Evolutionary conservation across 768 basidiomycete genomes (phyloP), one percentile per base, ranked within the genome.

Genomic region (Suillus spraguei): DNA sequence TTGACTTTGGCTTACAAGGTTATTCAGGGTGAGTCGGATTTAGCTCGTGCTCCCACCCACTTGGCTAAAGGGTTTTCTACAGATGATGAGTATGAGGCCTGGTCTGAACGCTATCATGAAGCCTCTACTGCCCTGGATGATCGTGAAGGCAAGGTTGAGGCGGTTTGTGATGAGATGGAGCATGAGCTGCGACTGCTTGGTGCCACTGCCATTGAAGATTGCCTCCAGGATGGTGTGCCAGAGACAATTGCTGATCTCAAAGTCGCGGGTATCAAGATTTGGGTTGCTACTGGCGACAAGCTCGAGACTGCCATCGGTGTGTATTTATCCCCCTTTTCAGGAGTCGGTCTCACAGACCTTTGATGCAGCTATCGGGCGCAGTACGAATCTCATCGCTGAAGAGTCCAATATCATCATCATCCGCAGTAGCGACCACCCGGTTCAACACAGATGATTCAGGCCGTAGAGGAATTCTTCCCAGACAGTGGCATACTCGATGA

Each of bases 121-220:
- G 97, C 97, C 0, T 85, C n/a, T n/a, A n/a, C n/a, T n/a, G n/a
- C n/a, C n/a, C n/a, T n/a, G n/a, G n/a, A n/a, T n/a, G n/a, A n/a
- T 59, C 87, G 96, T 59, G 95, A 98, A 46, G 85, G 77, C 9
- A 85, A 84, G 71, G 81, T 99, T 50, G 97, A 95, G 60, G 81
- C 81, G 0, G 84, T 94, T 5, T 91, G 88, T 16, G 87, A 87
- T 63, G 88, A 92, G 73, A 84, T 99, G 63, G 97, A 99, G 74
- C 81, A 81, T 52, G 86, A 92, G 64, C 81, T 99, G 17, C 80
- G 86, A 39, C 74, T 99, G 13, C 84, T 99, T 20, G 97, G 97
- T 54, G 95, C 97, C 5, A 99, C 97, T 13, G 97, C 96, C 52
- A 99, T 99, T 67, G 97, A 99, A 77, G 97, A 99, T 76, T 87